Conservation (phyloP, 2,329 filamentous ascomycete species). For the Epichloe aotearoae region DNA sequence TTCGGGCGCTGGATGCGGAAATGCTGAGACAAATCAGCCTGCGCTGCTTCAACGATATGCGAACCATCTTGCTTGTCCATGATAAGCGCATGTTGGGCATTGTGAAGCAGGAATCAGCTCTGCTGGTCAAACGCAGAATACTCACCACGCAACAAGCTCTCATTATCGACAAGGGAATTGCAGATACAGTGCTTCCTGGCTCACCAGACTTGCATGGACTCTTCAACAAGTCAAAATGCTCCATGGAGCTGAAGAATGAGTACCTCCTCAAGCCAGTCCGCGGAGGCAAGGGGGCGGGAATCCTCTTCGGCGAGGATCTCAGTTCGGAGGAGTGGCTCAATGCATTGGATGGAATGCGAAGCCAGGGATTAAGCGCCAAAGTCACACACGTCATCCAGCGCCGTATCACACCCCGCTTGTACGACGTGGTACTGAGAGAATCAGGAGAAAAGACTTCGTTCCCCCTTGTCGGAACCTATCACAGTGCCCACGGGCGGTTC, state of each 20-base stretch:
- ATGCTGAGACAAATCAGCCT: conserved; percentile 22
- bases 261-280: conserved; percentile 25
- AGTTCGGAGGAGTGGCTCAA: conserved; percentile 15
- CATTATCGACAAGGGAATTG: conserved; percentile 15
- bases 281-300: conserved; percentile 26
- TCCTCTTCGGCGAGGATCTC: conserved; percentile 26
- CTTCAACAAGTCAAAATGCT: conserved; percentile 4
- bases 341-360: conserved; percentile 10
- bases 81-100: conserved; percentile 30
- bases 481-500: no score
- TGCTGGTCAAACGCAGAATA: conserved; percentile 12
- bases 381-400: conserved; percentile 17
- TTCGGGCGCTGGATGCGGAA: conserved; percentile 17
- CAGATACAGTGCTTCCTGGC: conserved; percentile 21
- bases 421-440: conserved; percentile 11
- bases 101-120: conserved; percentile 20
- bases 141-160: conserved; percentile 16
- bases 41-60: conserved; percentile 27
- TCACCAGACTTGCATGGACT: conserved; percentile 15
- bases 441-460: no score
- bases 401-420: conserved; percentile 16
- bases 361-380: conserved; percentile 2
- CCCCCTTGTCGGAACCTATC: no score
- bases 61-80: conserved; percentile 26
- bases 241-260: conserved; percentile 10